These are phyloP conservation scores for Taxawa tesnikishii DNA, from an alignment of 2,329 filamentous ascomycete species.

Conservation along the genomic window DNA sequence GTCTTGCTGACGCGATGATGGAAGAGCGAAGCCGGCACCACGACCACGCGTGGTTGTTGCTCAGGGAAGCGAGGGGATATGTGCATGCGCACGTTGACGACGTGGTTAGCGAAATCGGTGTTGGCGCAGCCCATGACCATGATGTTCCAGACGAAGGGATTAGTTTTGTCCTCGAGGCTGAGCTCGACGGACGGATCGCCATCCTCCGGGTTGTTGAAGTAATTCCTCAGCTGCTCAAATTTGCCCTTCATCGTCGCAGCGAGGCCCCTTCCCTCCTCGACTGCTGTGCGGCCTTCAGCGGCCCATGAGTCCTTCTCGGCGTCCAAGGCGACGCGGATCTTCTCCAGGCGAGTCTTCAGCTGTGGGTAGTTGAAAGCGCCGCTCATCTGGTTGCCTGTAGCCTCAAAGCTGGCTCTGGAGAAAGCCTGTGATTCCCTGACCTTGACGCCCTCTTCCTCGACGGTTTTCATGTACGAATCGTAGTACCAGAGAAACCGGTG, in stretches of 20 bases:
- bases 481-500: conserved; percentile 93
- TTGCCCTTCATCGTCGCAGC: conserved; percentile 74
- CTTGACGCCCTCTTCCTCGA: conserved; percentile 51
- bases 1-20: conserved; percentile 68
- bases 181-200: conserved; percentile 63
- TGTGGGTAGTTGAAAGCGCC: conserved; percentile 73
- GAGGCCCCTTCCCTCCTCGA: conserved; percentile 57
- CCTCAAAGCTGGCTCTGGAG: conserved; percentile 79
- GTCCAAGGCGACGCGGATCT: conserved; percentile 59
- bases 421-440: conserved; percentile 55
- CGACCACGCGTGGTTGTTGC: conserved; percentile 72
- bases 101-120: conserved; percentile 84
- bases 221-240: conserved; percentile 67
- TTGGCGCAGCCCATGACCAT: conserved; percentile 86
- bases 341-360: conserved; percentile 55
- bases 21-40: conserved; percentile 73
- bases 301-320: conserved; percentile 63
- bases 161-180: conserved; percentile 61
- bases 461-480: conserved; percentile 65
- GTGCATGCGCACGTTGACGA: conserved; percentile 68
- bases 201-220: conserved; percentile 49
- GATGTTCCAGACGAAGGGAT: conserved; percentile 80
- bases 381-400: conserved; percentile 64
- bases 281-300: conserved; percentile 49
- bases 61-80: conserved; percentile 80